phyloP scores from a whole-genome alignment of 148 eudicot genomes.

The Rheum nobile region DNA sequence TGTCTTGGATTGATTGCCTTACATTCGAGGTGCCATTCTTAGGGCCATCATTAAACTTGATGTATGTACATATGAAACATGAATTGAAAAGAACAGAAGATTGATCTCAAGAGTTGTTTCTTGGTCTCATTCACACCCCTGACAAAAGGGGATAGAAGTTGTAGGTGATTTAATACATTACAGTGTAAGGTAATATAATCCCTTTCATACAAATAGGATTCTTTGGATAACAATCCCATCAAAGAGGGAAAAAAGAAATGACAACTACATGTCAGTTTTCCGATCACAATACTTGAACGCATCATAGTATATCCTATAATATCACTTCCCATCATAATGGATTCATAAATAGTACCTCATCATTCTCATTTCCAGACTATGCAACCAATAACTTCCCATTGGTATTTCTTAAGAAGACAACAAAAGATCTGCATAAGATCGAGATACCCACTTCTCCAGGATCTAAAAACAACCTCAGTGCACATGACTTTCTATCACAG shows the following conservation, averaged over 20 bases:
- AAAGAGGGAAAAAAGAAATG: not conserved
- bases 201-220: not conserved
- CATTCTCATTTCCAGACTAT: constrained; percentile 94
- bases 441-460: constrained; percentile 93
- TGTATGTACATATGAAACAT: not conserved
- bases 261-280: not conserved
- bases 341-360: constrained; percentile 39
- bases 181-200: not conserved
- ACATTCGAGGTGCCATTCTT: not conserved
- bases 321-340: not conserved
- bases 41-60: not conserved
- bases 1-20: not conserved
- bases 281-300: not conserved
- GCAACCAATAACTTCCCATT: constrained; percentile 95
- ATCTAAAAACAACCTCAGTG: constrained; percentile 99
- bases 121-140: not conserved
- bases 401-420: constrained; percentile 80
- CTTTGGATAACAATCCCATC: not conserved
- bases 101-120: not conserved
- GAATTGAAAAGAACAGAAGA: not conserved
- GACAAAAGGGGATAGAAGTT: not conserved
- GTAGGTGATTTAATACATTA: not conserved
- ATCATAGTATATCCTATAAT: not conserved
- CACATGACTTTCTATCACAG: too few species aligned
- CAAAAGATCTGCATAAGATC: constrained; percentile 90